Conservation (phyloP, 768 basidiomycete species). For the Naganishia randhawae region DNA sequence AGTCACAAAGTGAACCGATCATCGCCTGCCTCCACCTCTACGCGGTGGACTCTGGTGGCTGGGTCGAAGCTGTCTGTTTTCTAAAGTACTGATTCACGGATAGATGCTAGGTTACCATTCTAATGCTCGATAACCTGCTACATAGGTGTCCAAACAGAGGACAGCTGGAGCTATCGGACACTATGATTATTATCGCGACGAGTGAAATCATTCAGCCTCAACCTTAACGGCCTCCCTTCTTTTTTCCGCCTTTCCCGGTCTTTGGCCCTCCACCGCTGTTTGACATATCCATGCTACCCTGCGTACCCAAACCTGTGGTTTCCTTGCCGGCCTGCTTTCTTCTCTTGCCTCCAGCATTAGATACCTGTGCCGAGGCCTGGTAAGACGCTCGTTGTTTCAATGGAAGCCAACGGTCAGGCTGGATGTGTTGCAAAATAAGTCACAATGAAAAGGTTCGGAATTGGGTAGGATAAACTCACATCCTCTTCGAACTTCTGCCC, state of each 20-base stretch:
- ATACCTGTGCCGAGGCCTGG: constrained; percentile 23
- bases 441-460: neutral
- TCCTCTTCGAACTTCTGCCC: constrained; percentile 46
- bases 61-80: too few relatives aligned
- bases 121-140: too few relatives aligned
- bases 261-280: constrained; percentile 32
- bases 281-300: constrained; percentile 36
- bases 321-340: constrained; percentile 48
- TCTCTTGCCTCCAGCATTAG: constrained; percentile 30
- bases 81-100: too few relatives aligned
- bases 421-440: neutral
- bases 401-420: constrained; percentile 52
- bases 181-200: too few relatives aligned
- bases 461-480: constrained; percentile 38
- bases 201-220: too few relatives aligned
- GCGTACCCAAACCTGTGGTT: constrained; percentile 49
- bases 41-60: too few relatives aligned
- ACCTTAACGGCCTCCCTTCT: constrained; percentile 16
- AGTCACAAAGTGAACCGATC: too few relatives aligned
- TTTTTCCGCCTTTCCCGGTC: constrained; percentile 35
- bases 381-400: constrained; percentile 42
- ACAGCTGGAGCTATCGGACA: too few relatives aligned
- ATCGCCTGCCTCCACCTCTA: too few relatives aligned
- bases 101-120: too few relatives aligned
- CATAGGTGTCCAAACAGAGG: too few relatives aligned